A percentile compares a stretch with the other conserved stretches of the same genome.
These are phyloP conservation scores for Nannochloris sp. DNA, from an alignment of 139 green algal genomes.

Conservation along the genomic window DNA sequence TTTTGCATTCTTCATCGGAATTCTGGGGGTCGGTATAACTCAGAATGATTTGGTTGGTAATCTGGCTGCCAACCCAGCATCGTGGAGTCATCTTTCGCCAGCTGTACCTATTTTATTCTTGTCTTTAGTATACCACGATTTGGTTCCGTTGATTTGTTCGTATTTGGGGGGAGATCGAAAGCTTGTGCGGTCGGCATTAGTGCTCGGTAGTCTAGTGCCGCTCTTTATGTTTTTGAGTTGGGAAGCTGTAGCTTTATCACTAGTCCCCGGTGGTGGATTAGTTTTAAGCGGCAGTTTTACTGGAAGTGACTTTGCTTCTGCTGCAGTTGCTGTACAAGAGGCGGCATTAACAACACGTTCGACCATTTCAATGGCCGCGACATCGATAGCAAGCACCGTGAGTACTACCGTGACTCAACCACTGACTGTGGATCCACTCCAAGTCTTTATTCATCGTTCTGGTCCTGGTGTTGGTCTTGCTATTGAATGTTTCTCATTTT, in stretches of 20 bases:
- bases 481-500: conserved; percentile 43
- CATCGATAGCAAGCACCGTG: background rate
- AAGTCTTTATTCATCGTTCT: conserved; percentile 29
- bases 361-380: background rate
- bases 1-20: conserved; percentile 29
- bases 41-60: conserved; percentile 11
- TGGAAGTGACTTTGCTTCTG: background rate
- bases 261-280: background rate
- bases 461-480: conserved; percentile 6
- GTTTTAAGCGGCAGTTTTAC: background rate
- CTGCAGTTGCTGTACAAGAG: background rate
- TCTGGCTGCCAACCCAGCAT: conserved; percentile 4
- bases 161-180: conserved; percentile 50
- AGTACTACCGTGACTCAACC: background rate
- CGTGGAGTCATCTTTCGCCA: conserved; percentile 26
- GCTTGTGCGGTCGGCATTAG: conserved; percentile 22
- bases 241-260: conserved; percentile 47
- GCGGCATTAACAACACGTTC: background rate
- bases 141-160: conserved; percentile 60
- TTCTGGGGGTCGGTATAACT: conserved; percentile 22
- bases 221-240: conserved; percentile 66
- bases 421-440: conserved; percentile 28
- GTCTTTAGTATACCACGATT: conserved; percentile 66
- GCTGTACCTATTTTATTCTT: conserved; percentile 63
- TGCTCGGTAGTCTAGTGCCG: conserved; percentile 42